Evolutionary conservation across 495 filamentous ascomycete species (phyloP).

Genomic region (Talaromyces borbonicus): DNA sequence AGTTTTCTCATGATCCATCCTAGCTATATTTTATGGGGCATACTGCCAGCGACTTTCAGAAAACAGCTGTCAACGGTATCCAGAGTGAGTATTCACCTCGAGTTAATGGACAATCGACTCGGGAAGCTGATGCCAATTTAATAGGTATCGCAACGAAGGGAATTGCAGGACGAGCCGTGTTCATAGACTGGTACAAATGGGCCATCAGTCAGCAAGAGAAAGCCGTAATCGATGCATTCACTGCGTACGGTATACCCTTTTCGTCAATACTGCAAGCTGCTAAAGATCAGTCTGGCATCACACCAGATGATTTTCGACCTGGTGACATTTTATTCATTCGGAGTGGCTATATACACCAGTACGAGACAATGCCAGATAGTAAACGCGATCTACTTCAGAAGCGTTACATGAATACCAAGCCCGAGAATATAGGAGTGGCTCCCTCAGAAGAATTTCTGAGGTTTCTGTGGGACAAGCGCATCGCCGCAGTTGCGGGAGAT

Average conservation of each 20-base stretch:
- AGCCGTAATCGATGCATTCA: conserved; percentile 16
- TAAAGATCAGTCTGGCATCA: conserved; percentile 21
- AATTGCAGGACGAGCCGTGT: conserved; percentile 40
- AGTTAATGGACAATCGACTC: too few relatives aligned
- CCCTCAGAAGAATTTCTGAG: conserved; percentile 22
- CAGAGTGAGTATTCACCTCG: conserved; percentile 35
- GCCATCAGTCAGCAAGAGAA: conserved; percentile 6
- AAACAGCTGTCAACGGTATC: conserved; percentile 19
- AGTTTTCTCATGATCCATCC: too few relatives aligned
- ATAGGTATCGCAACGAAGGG: conserved; percentile 12
- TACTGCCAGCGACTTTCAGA: conserved; percentile 45
- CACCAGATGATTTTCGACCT: conserved; percentile 23
- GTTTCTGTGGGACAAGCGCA: conserved; percentile 38
- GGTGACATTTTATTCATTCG: conserved; percentile 43
- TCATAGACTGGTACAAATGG: conserved; percentile 44
- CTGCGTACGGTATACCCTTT: conserved; percentile 19
- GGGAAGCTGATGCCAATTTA: too few relatives aligned
- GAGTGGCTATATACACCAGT: conserved; percentile 31
- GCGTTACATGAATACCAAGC: conserved; percentile 4
- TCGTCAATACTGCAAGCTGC: conserved; percentile 27
- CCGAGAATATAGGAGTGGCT: conserved; percentile 31
- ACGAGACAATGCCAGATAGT: conserved; percentile 16
- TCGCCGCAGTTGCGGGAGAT: conserved; percentile 41
- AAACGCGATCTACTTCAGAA: conserved; percentile 17
- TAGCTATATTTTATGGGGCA: conserved; percentile 24